A percentile compares a stretch with the other conserved stretches of the same genome.
Evolutionary conservation across 2,329 filamentous ascomycete genomes (phyloP).

Genomic region (Elsinoe perseae): DNA sequence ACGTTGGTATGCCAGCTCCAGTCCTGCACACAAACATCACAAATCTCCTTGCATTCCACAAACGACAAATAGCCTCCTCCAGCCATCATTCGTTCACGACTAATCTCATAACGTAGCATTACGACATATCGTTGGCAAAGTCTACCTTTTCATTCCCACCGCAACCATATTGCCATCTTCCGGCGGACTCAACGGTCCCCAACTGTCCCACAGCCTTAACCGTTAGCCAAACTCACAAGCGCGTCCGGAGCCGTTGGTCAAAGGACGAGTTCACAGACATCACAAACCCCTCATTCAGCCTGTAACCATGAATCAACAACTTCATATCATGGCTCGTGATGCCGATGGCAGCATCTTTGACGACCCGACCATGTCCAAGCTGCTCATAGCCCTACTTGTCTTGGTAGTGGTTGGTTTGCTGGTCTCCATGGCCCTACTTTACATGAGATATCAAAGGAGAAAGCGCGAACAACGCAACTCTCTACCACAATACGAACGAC

Average conservation of each 20-base stretch:
- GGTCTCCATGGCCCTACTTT: slow-evolving; percentile 59
- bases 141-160: slow-evolving; percentile 9
- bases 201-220: slow-evolving; percentile 10
- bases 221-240: slow-evolving; percentile 9
- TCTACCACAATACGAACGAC: slow-evolving; percentile 59
- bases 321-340: slow-evolving; percentile 45
- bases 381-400: slow-evolving; percentile 71
- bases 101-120: slow-evolving; percentile 5
- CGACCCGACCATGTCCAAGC: slow-evolving; percentile 58
- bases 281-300: slow-evolving; percentile 6
- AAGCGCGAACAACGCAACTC: slow-evolving; percentile 42
- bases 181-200: not conserved
- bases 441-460: slow-evolving; percentile 61
- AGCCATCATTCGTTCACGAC: slow-evolving; percentile 17
- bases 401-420: slow-evolving; percentile 66
- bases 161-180: not conserved
- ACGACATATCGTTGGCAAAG: slow-evolving; percentile 10
- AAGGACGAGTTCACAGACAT: not conserved
- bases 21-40: slow-evolving; percentile 14
- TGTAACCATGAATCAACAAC: slow-evolving; percentile 9
- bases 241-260: not conserved
- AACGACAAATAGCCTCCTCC: not conserved
- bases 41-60: slow-evolving; percentile 15
- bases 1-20: slow-evolving; percentile 5
- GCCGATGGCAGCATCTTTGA: slow-evolving; percentile 41